These are phyloP conservation scores for Laetiporus sulphureus DNA, from an alignment of 1,284 basidiomycete species.

Conservation along the genomic window DNA sequence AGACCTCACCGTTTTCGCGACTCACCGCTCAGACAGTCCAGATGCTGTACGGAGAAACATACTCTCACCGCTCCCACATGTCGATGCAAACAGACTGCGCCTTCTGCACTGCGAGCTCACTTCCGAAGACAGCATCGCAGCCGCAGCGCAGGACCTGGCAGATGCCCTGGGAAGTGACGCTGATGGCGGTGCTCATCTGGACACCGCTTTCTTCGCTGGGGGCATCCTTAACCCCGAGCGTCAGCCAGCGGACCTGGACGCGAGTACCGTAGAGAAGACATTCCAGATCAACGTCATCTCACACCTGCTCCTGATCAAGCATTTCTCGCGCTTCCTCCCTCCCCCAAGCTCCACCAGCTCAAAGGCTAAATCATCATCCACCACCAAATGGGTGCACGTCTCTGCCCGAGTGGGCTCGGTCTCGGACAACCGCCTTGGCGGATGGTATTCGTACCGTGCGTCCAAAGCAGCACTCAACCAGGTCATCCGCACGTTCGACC, in stretches of 20 bases:
- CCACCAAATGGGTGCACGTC: conserved; percentile 55
- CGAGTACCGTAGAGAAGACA: conserved; percentile 36
- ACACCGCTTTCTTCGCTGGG: conserved; percentile 51
- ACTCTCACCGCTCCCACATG: conserved; percentile 33
- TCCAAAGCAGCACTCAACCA: conserved; percentile 76
- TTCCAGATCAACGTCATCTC: conserved; percentile 55
- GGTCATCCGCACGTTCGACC: conserved; percentile 60
- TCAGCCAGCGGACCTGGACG: conserved; percentile 44
- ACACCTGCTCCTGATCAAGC: conserved; percentile 57
- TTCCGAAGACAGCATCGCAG: conserved; percentile 42
- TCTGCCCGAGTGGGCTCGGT: conserved; percentile 60
- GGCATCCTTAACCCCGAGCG: conserved; percentile 54
- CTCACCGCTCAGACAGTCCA: conserved; percentile 36
- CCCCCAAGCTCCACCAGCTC: conserved; percentile 2
- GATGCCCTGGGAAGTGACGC: conserved; percentile 26
- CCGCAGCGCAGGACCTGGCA: conserved; percentile 38
- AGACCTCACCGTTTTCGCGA: conserved; percentile 46
- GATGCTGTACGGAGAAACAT: conserved; percentile 35
- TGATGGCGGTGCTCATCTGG: conserved; percentile 31
- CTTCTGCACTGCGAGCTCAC: conserved; percentile 45
- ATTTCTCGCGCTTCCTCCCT: conserved; percentile 53
- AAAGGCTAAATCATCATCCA: conserved; percentile 13
- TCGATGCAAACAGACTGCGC: conserved; percentile 40
- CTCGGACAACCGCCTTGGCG: conserved; percentile 54
- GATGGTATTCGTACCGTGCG: conserved; percentile 71